Conservation (phyloP, 2,329 filamentous ascomycete genomes). For the Fusarium verrucosum region DNA sequence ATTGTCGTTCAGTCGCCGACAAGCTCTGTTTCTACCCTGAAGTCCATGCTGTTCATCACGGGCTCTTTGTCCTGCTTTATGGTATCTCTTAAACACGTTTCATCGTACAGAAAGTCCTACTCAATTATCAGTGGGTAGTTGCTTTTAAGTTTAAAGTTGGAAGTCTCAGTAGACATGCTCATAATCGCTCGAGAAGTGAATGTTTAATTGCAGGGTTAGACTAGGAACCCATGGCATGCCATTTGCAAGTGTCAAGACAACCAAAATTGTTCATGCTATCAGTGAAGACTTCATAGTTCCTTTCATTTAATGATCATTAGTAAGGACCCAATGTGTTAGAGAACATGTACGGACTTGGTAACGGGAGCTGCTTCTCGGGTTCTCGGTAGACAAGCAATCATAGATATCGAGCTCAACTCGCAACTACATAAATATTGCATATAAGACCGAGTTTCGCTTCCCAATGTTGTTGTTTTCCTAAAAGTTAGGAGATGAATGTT, state of each 20-base stretch:
- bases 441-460: background rate
- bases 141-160: background rate
- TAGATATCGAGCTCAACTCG: background rate
- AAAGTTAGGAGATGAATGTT: background rate
- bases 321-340: background rate
- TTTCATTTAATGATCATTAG: background rate
- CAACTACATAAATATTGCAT: background rate
- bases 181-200: background rate
- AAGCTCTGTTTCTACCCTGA: background rate
- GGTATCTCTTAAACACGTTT: background rate
- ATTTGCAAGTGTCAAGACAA: background rate
- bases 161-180: background rate
- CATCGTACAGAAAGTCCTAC: background rate
- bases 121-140: background rate
- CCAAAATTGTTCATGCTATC: background rate
- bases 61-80: background rate
- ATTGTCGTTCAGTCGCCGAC: background rate
- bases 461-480: too few species aligned
- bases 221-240: background rate
- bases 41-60: background rate
- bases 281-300: background rate
- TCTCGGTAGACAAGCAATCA: background rate
- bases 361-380: background rate
- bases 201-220: background rate
- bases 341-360: background rate